phyloP scores from a whole-genome alignment of 2,329 filamentous ascomycete genomes.

The Colletotrichum horii region DNA sequence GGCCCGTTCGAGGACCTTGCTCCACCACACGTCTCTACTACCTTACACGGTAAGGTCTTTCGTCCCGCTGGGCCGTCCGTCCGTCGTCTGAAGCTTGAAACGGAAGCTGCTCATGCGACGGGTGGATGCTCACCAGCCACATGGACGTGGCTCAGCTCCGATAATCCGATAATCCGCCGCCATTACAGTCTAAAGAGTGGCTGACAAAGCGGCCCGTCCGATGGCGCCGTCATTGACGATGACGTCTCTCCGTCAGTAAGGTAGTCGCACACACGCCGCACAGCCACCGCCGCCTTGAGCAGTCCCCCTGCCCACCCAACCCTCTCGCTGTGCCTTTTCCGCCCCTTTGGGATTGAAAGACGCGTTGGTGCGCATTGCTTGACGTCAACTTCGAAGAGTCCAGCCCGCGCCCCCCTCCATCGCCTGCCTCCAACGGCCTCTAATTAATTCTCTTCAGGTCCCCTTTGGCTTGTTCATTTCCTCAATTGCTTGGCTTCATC shows the following conservation, averaged over 20 bases:
- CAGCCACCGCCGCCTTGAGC: conserved; percentile 8
- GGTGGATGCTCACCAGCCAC: background rate
- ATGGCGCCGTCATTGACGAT: conserved; percentile 5
- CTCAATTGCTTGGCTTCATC: background rate
- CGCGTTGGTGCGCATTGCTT: background rate
- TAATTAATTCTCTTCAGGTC: background rate
- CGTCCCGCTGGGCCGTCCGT: background rate
- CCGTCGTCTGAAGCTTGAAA: background rate
- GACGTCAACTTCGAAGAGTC: background rate
- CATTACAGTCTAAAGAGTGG: background rate
- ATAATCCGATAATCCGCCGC: background rate
- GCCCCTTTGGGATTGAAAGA: background rate
- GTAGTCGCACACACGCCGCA: background rate
- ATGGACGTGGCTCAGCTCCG: background rate
- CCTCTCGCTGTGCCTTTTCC: background rate
- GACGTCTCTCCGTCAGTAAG: background rate
- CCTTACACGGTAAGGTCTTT: background rate
- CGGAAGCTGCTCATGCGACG: background rate
- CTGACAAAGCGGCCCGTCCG: background rate
- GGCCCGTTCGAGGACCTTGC: background rate
- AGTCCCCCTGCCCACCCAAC: background rate
- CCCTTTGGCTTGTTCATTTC: background rate
- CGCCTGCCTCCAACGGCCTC: background rate
- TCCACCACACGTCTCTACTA: background rate
- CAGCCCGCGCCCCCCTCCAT: background rate